Conservation (phyloP, 2,329 filamentous ascomycete species). For the Pseudogymnoascus verrucosus region DNA sequence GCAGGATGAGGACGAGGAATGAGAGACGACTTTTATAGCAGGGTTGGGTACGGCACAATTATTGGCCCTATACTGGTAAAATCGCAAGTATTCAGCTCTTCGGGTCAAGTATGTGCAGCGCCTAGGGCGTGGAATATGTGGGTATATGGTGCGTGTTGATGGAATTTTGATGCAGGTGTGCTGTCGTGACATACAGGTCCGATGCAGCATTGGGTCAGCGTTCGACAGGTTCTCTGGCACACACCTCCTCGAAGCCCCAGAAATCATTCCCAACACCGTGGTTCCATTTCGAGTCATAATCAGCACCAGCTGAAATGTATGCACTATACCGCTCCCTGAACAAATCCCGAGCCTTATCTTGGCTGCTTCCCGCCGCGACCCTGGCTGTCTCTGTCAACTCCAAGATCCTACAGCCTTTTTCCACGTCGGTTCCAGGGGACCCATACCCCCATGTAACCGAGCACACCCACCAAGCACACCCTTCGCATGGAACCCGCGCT, state of each 20-base stretch:
- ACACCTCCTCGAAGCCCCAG: background rate
- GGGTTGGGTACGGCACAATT: background rate
- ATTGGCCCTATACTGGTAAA: background rate
- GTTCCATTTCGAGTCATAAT: background rate
- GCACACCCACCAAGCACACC: background rate
- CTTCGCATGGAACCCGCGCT: background rate
- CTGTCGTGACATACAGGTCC: conserved; percentile 1
- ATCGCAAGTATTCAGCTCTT: background rate
- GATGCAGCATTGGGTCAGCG: background rate
- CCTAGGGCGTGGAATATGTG: background rate
- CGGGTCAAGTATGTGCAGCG: background rate
- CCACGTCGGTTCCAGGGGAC: background rate
- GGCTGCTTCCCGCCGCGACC: background rate
- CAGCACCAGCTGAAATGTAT: background rate
- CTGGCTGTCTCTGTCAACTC: background rate
- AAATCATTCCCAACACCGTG: background rate
- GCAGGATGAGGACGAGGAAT: background rate
- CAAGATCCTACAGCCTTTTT: background rate
- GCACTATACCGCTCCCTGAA: background rate
- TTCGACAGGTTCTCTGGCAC: background rate
- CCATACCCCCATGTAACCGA: background rate
- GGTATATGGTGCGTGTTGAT: background rate
- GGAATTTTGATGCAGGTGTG: background rate
- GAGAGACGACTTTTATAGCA: background rate
- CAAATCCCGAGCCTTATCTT: conserved; percentile 2